A percentile compares a stretch with the other conserved stretches of the same genome.
These are phyloP conservation scores for Infundibulicybe gibba DNA, from an alignment of 768 basidiomycete species.

Conservation along the genomic window DNA sequence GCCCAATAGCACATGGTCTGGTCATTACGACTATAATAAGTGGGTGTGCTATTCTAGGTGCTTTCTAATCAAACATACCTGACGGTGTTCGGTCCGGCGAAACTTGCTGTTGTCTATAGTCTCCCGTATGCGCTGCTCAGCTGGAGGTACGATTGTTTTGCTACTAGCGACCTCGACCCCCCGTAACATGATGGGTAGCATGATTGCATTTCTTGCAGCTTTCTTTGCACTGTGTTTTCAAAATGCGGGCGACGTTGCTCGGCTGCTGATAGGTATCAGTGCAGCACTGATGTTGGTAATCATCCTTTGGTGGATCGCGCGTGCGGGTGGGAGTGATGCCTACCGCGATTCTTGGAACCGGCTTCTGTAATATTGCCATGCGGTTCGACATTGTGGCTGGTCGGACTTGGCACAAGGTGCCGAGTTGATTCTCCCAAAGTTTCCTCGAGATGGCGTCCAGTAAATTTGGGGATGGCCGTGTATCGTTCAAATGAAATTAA, in stretches of 20 bases:
- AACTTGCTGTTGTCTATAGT: conserved; percentile 5
- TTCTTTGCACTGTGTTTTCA: conserved; percentile 5
- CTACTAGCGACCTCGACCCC: neutral
- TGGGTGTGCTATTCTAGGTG: neutral
- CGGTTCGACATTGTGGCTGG: too few relatives aligned
- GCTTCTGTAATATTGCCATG: too few relatives aligned
- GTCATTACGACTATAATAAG: neutral
- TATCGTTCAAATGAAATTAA: too few relatives aligned
- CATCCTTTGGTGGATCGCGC: conserved; percentile 2
- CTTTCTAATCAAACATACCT: neutral
- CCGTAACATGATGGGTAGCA: neutral
- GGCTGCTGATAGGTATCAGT: neutral
- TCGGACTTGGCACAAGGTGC: too few relatives aligned
- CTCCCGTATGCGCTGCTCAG: conserved; percentile 7
- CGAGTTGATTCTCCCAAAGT: too few relatives aligned
- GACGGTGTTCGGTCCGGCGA: neutral
- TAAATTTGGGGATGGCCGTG: too few relatives aligned
- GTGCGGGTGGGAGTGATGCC: neutral
- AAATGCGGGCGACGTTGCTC: neutral
- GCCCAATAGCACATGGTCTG: neutral
- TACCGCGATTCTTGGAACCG: neutral
- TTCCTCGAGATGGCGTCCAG: too few relatives aligned
- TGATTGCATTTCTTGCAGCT: conserved; percentile 5
- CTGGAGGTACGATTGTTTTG: conserved; percentile 1
- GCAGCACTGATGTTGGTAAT: neutral